phyloP scores from a whole-genome alignment of 768 basidiomycete genomes.

The Kwoniella mangroviensis region DNA sequence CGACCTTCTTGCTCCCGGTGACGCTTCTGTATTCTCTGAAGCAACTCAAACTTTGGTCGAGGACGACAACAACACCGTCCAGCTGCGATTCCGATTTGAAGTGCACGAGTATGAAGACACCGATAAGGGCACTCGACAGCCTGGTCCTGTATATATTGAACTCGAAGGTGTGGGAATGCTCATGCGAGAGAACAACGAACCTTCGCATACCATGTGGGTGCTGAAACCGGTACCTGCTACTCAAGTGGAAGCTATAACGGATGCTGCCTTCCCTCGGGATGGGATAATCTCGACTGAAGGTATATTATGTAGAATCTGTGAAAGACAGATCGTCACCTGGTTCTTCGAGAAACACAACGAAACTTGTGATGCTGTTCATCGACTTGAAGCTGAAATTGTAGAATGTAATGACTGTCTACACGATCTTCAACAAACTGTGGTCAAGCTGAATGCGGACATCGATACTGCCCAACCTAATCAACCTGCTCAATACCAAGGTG shows the following conservation, averaged over 20 bases:
- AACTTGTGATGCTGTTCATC: slow-evolving; percentile 94
- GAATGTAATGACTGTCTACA: slow-evolving; percentile 91
- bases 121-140: slow-evolving; percentile 48
- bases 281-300: slow-evolving; percentile 78
- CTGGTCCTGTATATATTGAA: slow-evolving; percentile 64
- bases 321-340: slow-evolving; percentile 95
- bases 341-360: slow-evolving; percentile 99
- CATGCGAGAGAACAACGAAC: slow-evolving; percentile 87
- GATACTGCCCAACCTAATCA: slow-evolving; percentile 66
- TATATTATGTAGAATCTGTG: slow-evolving; percentile 96
- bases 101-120: slow-evolving; percentile 68
- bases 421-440: slow-evolving; percentile 84
- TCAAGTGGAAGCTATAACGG: slow-evolving; percentile 30
- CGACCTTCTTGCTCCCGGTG: slow-evolving; percentile 73
- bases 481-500: slow-evolving; percentile 47
- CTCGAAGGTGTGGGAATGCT: slow-evolving; percentile 99
- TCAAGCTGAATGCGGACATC: slow-evolving; percentile 72
- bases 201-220: slow-evolving; percentile 98
- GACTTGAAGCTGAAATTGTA: slow-evolving; percentile 89
- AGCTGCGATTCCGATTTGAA: slow-evolving; percentile 84
- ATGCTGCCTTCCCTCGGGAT: slow-evolving; percentile 66
- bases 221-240: slow-evolving; percentile 65
- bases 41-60: slow-evolving; percentile 82
- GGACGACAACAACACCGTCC: slow-evolving; percentile 92
- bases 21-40: slow-evolving; percentile 81